phyloP scores from a whole-genome alignment of 352 stramenopile species.

The Phytophthora multivora region DNA sequence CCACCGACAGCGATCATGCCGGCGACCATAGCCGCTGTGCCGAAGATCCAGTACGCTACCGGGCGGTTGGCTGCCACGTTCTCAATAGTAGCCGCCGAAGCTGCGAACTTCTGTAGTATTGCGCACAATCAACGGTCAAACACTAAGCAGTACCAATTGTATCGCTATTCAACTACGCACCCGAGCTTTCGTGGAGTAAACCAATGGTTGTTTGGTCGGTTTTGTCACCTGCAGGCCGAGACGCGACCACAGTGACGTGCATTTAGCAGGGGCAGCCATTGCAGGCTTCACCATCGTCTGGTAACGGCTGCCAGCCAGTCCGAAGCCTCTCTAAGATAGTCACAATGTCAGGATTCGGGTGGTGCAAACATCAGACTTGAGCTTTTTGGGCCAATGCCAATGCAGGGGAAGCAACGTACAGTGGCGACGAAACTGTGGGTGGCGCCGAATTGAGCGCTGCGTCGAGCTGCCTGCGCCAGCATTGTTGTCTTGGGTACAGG shows the following conservation, averaged over 20 bases:
- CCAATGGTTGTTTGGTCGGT: constrained; percentile 44
- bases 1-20: constrained; percentile 98
- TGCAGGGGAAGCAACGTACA: constrained; percentile 14
- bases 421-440: constrained; percentile 23
- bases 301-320: constrained; percentile 46
- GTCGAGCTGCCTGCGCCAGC: constrained; percentile 48
- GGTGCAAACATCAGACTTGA: background rate
- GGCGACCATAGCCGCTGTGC: constrained; percentile 93
- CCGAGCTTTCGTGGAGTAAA: constrained; percentile 78
- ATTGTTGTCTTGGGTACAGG: constrained; percentile 25
- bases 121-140: constrained; percentile 12
- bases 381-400: background rate
- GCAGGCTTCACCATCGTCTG: constrained; percentile 65
- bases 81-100: constrained; percentile 68
- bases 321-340: constrained; percentile 30
- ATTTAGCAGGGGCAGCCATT: constrained; percentile 30
- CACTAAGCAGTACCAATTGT: constrained; percentile 1
- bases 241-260: constrained; percentile 46
- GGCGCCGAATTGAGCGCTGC: constrained; percentile 19
- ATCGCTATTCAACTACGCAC: constrained; percentile 37
- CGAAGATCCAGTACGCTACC: constrained; percentile 95
- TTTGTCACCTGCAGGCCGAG: constrained; percentile 30
- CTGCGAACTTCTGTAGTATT: constrained; percentile 51
- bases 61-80: constrained; percentile 85
- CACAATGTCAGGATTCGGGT: constrained; percentile 20